Percentiles rank a stretch among this genome's conserved stretches.
These are phyloP conservation scores for Protea cynaroides DNA, from an alignment of 164 flowering plant genomes.

Conservation along the genomic window DNA sequence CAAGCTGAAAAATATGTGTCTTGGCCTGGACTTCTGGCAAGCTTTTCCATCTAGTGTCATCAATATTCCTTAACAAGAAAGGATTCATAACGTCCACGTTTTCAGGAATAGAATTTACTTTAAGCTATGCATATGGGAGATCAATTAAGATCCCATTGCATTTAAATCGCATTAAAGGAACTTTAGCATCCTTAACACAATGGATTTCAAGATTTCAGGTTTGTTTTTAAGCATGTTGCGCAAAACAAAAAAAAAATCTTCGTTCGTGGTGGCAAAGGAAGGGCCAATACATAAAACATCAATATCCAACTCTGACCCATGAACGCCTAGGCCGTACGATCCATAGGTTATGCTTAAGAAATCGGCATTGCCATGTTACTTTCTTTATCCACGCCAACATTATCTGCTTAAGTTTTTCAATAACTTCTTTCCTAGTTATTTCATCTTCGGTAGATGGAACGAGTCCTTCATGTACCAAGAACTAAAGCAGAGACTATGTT, in stretches of 20 bases:
- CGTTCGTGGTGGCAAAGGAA: conserved; percentile 38
- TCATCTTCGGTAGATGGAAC: conserved; percentile 47
- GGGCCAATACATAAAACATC: conserved; percentile 67
- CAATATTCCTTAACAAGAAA: conserved; percentile 27
- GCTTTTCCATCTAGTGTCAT: conserved; percentile 53
- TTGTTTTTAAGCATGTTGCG: conserved; percentile 43
- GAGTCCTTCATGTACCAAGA: conserved; percentile 39
- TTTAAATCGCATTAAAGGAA: conserved; percentile 57
- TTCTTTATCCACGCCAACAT: conserved; percentile 46
- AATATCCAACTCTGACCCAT: conserved; percentile 52
- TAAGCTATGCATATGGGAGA: conserved; percentile 50
- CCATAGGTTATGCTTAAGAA: too few species aligned
- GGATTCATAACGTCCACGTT: conserved; percentile 41
- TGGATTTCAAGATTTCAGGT: conserved; percentile 41
- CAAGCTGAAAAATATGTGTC: conserved; percentile 39
- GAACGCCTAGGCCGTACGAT: conserved; percentile 70
- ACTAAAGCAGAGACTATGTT: conserved; percentile 23
- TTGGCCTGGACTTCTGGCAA: conserved; percentile 56
- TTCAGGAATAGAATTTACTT: conserved; percentile 35
- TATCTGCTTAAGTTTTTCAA: conserved; percentile 43
- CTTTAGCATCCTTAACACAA: conserved; percentile 58
- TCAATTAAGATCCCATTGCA: conserved; percentile 49
- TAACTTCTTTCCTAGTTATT: conserved; percentile 30
- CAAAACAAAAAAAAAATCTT: conserved; percentile 55
- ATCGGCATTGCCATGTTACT: conserved; percentile 47